Evolutionary conservation across 148 eudicot species (phyloP).

Genomic region (Rhododendron mucronatum): DNA sequence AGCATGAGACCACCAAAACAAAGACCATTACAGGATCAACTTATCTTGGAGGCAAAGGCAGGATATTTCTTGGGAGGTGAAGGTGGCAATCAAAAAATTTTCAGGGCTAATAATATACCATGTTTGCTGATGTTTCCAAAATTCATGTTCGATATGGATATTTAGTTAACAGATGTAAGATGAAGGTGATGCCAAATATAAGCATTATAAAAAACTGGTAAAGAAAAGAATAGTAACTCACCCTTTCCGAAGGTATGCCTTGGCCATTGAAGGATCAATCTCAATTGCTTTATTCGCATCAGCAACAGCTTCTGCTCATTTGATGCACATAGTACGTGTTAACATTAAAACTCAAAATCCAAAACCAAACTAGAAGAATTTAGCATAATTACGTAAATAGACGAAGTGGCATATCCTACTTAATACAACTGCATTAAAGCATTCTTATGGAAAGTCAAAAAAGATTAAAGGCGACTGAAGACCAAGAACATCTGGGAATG

Average conservation of each 20-base stretch:
- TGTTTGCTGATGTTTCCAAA: not conserved
- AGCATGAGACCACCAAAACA: not conserved
- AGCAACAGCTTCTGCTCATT: constrained; percentile 79
- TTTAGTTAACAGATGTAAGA: not conserved
- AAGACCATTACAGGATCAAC: not conserved
- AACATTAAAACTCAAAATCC: not conserved
- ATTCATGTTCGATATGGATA: not conserved
- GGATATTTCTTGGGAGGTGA: not conserved
- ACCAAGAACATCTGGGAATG: not conserved
- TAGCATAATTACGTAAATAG: not conserved
- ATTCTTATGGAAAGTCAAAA: not conserved
- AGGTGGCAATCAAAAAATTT: not conserved
- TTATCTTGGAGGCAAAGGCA: not conserved
- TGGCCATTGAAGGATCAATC: constrained; percentile 64
- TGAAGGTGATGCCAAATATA: not conserved
- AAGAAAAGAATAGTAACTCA: constrained; percentile 19
- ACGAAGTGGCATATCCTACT: not conserved
- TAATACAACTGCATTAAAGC: not conserved
- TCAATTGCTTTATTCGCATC: constrained; percentile 91
- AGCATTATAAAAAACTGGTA: not conserved
- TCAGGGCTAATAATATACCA: not conserved
- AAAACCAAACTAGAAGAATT: not conserved
- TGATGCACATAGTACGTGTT: not conserved
- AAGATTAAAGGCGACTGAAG: not conserved
- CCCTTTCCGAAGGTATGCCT: constrained; percentile 94